A percentile compares a stretch with the other conserved stretches of the same genome.
These are phyloP conservation scores for Tetrahymena malaccensis DNA, from an alignment of 73 alveolate species.

Conservation along the genomic window DNA sequence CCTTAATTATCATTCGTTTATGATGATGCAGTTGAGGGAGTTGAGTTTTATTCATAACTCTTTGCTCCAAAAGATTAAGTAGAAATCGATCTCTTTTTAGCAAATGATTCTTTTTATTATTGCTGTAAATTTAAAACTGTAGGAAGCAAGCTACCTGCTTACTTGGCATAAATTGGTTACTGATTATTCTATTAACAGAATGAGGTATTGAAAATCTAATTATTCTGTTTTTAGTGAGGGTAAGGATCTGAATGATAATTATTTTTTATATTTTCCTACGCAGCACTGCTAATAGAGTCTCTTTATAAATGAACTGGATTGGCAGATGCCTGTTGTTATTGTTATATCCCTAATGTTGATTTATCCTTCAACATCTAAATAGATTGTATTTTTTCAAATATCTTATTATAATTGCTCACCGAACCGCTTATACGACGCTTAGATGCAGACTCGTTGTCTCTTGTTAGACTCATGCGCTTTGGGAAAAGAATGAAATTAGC, in stretches of 20 bases:
- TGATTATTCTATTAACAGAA: background rate
- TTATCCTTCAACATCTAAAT: background rate
- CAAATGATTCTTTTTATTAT: background rate
- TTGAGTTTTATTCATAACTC: background rate
- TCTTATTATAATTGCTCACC: background rate
- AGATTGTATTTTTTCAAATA: background rate
- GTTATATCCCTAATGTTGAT: background rate
- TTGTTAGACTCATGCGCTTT: background rate
- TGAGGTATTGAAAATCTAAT: background rate
- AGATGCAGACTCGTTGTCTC: background rate
- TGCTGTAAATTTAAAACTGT: background rate
- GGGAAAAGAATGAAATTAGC: background rate
- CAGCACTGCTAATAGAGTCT: background rate
- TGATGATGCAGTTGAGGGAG: background rate
- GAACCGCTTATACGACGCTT: background rate
- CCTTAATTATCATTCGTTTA: background rate
- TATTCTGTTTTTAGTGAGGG: background rate
- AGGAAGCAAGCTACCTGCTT: background rate
- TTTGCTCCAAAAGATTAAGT: background rate
- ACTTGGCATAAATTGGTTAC: background rate
- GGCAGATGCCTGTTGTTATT: background rate
- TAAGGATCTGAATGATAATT: background rate
- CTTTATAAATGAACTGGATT: background rate
- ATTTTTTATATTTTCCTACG: background rate
- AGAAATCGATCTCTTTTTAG: background rate